These are phyloP conservation scores for Dioszegia hungarica DNA, from an alignment of 768 basidiomycete genomes.

Conservation along the genomic window DNA sequence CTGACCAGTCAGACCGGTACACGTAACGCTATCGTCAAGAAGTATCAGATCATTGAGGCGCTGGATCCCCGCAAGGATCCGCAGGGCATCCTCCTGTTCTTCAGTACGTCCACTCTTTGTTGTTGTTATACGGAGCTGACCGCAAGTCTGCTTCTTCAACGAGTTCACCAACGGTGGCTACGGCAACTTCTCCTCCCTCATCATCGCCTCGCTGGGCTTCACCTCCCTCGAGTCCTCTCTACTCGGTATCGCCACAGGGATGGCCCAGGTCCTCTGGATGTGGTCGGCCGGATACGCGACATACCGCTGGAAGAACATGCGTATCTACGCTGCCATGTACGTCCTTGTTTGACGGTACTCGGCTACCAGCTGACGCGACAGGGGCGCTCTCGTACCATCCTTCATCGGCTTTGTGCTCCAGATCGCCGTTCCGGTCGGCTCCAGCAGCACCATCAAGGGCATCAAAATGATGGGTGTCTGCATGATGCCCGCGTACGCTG, in stretches of 20 bases:
- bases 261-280: slow-evolving; percentile 3
- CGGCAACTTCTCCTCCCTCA: slow-evolving; percentile 23
- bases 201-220: slow-evolving; percentile 18
- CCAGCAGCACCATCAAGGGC: background rate
- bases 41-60: background rate
- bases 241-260: slow-evolving; percentile 31
- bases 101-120: background rate
- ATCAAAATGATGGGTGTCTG: background rate
- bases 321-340: background rate
- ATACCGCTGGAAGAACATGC: background rate
- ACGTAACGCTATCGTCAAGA: background rate
- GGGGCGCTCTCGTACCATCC: background rate
- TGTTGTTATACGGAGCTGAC: background rate
- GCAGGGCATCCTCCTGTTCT: background rate
- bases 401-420: background rate
- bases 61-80: background rate
- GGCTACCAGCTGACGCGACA: background rate
- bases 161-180: background rate
- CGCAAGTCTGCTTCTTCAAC: background rate
- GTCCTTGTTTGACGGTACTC: background rate
- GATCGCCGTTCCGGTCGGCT: background rate
- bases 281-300: background rate
- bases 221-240: slow-evolving; percentile 9
- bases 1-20: background rate
- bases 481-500: background rate